Evolutionary conservation across 1,284 basidiomycete genomes (phyloP).

Genomic region (Tylopilus sp.): DNA sequence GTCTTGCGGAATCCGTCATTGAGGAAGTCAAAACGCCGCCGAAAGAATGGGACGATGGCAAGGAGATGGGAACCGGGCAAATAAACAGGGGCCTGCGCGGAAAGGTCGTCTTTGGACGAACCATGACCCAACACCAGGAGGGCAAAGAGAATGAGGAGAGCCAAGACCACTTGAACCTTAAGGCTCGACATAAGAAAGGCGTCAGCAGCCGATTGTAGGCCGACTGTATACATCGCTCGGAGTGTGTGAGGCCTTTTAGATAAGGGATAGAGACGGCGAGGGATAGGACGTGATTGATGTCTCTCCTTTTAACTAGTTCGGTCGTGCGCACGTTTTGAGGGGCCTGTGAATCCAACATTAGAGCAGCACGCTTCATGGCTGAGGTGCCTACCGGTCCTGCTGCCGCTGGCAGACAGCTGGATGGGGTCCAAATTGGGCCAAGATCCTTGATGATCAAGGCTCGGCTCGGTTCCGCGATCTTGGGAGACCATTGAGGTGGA

Average conservation of each 20-base stretch:
- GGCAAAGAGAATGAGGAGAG: constrained; percentile 52
- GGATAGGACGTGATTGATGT: constrained; percentile 19
- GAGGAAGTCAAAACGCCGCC: constrained; percentile 63
- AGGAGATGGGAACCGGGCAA: constrained; percentile 55
- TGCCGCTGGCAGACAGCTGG: constrained; percentile 11
- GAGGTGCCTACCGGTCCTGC: constrained; percentile 18
- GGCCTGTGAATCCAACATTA: constrained; percentile 29
- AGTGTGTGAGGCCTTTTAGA: constrained; percentile 19
- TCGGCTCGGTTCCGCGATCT: constrained; percentile 30
- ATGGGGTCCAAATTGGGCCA: constrained; percentile 18
- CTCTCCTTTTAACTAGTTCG: constrained; percentile 25
- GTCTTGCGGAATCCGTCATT: constrained; percentile 65
- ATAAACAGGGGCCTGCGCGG: constrained; percentile 43
- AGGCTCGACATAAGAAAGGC: constrained; percentile 56
- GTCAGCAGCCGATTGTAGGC: constrained; percentile 54
- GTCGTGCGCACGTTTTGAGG: constrained; percentile 22
- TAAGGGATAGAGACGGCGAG: constrained; percentile 26
- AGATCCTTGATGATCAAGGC: constrained; percentile 20
- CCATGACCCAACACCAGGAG: constrained; percentile 43
- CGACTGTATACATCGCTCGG: constrained; percentile 47
- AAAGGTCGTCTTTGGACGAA: constrained; percentile 41
- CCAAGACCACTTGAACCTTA: constrained; percentile 50
- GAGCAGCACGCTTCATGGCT: constrained; percentile 25
- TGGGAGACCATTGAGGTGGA: constrained; percentile 10
- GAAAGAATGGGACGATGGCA: constrained; percentile 63